phyloP scores from a whole-genome alignment of 1,139 yeast species.

The Tardiomyces depauwii region DNA sequence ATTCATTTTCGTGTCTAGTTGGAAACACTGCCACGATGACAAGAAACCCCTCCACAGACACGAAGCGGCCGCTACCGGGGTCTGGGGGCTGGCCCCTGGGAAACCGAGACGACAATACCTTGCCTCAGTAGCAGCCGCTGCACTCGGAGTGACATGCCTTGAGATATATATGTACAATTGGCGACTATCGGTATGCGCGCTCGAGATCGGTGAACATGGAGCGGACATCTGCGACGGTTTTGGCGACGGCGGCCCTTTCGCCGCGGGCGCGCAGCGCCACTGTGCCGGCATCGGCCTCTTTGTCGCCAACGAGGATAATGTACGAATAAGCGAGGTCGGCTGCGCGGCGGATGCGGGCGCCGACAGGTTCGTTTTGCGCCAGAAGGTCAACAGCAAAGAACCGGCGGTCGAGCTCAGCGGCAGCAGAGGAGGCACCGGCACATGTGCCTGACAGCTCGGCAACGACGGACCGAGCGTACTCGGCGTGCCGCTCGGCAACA shows the following conservation, averaged over 20 bases:
- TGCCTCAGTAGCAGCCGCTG: no score
- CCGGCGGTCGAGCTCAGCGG: slow-evolving; percentile 7
- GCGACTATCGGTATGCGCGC: slow-evolving; percentile 9
- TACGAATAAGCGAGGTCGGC: slow-evolving; percentile 66
- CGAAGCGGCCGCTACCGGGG: no score
- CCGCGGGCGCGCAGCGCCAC: slow-evolving; percentile 60
- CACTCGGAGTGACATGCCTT: no score
- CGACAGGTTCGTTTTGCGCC: slow-evolving; percentile 63
- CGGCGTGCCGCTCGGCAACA: slow-evolving; percentile 47
- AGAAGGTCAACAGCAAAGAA: slow-evolving; percentile 69
- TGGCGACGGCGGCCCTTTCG: slow-evolving; percentile 31
- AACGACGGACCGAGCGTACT: slow-evolving; percentile 43
- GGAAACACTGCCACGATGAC: no score
- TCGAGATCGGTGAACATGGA: slow-evolving; percentile 18
- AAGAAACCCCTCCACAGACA: no score
- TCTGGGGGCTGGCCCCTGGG: no score
- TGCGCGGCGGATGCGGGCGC: slow-evolving; percentile 71
- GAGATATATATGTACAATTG: background rate
- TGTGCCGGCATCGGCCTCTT: slow-evolving; percentile 52
- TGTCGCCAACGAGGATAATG: slow-evolving; percentile 77
- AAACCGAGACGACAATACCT: no score
- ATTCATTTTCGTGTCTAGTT: no score
- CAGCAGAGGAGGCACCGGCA: slow-evolving; percentile 26
- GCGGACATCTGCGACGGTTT: slow-evolving; percentile 18
- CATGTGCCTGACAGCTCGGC: slow-evolving; percentile 37